phyloP scores from a whole-genome alignment of 768 basidiomycete species.

The Kwoniella dendrophila region DNA sequence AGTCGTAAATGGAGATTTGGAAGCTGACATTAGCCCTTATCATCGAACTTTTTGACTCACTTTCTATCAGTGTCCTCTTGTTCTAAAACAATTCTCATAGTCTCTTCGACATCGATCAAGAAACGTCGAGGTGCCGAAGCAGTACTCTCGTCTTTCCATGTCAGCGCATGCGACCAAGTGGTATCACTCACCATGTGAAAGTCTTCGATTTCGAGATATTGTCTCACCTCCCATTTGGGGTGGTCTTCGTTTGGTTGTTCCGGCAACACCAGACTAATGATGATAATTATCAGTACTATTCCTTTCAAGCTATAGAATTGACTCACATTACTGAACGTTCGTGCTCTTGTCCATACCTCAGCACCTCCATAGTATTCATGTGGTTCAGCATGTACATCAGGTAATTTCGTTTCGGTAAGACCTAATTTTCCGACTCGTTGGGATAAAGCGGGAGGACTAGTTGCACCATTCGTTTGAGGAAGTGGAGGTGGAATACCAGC shows the following conservation, averaged over 20 bases:
- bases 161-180: neutral
- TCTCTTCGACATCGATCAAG: conserved; percentile 96
- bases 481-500: conserved; percentile 14
- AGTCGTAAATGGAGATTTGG: conserved; percentile 87
- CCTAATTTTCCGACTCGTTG: conserved; percentile 35
- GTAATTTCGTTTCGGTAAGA: conserved; percentile 35
- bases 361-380: conserved; percentile 79
- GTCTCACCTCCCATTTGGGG: conserved; percentile 77
- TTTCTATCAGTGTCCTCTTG: conserved; percentile 98
- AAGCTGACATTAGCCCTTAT: conserved; percentile 31
- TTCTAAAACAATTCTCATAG: conserved; percentile 90
- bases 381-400: conserved; percentile 67
- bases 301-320: no score
- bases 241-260: conserved; percentile 69
- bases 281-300: no score
- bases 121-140: conserved; percentile 78
- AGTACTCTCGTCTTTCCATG: conserved; percentile 69
- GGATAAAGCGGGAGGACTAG: neutral
- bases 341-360: conserved; percentile 75
- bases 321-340: conserved; percentile 85
- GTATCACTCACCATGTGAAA: conserved; percentile 72
- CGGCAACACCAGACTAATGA: conserved; percentile 70
- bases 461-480: conserved; percentile 15
- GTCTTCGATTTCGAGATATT: conserved; percentile 71
- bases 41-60: conserved; percentile 40